Base-by-base conservation (phyloP, 208 protist genomes). In the Leishmania lainsoni region DNA sequence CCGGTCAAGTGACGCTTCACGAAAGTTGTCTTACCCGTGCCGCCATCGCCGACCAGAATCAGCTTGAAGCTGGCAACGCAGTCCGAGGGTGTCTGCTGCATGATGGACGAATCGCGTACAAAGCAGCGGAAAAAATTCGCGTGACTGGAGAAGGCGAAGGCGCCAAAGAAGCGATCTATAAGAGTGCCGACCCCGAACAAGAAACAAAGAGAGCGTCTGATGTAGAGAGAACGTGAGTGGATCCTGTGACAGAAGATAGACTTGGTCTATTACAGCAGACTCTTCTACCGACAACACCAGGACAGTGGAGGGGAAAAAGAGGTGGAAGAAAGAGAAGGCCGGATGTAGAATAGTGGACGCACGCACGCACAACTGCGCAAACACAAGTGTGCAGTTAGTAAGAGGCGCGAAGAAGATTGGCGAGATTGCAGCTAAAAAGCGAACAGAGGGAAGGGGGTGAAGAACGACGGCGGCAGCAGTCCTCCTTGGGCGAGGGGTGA, bases 11-110 rank as follows among this genome's bases (percentile, higher is more conserved):
- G 99, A 80, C 99, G 97, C 94, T 99, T 99, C 63, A 99, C 99
- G 85, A 99, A 99, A 39, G 99, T 99, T 52, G 99, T 99, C 96
- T 99, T 99, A 70, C 99, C 99, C 52, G 98, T 99, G 83, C 99
- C 99, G 85, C 99, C 99, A 94, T 99, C 99, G 86, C 99, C 99
- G 74, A 99, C 99, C 51, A 99, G 94, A 48, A 99, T 95, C 78
- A 99, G 91, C 95, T 99, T 99, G 84, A 99, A 99, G 70, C 89
- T 97, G 49, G 96, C 95, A 76, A 98, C 94, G 73, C 84, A 90
- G 65, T 90, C 86, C 8, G 86, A 86, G 20, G 79, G 75, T 54
- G 84, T 79, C 68, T 88, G 83, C 68, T 92, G 84, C 85, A 85
- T 85, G 68, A 58, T 77, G 65, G 17, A 48, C 35, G 26, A 70